Evolutionary conservation across 2,329 filamentous ascomycete genomes (phyloP), one percentile per base, ranked within the genome.

Genomic region (Diplodia sapinea): DNA sequence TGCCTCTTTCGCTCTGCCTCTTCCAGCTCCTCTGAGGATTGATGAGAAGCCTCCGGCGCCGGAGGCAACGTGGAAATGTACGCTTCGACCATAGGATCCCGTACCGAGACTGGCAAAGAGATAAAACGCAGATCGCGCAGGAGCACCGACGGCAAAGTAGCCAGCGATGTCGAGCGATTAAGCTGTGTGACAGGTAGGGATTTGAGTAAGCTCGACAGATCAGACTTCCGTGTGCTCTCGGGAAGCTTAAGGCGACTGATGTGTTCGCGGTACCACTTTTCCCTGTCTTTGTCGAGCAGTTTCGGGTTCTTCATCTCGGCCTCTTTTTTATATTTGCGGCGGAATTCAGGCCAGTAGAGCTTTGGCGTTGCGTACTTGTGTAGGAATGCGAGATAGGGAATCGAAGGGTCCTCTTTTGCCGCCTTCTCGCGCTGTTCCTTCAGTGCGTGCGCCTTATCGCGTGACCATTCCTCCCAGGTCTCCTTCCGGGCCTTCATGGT

Each of bases 331-430:
- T 88, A 95, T 76, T 97, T 99, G 40, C 95, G 86, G 73, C 92
- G 93, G 80, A 99, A 99, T 77, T 99, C 95, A 0, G 92, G 90
- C 95, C 95, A 99, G 83, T 96, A 99, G 1, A 99, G 85, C 80
- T 97, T 98, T 0, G 92, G 90, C 0, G 90, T 95, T 0, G 94
- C 94, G 72, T 93, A 87, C 59, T 90, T 87, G 70, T 94, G 88
- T 36, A 99, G 82, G 70, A 99, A 91, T 0, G 87, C 86, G 69
- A 98, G 81, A 77, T 96, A 99, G 0, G 90, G 88, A 71, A 97
- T 90, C 56, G 86, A 85, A 1, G 95, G 94, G 74, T 98, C 93
- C 70, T 88, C 87, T 81, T 92, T 94, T 78, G 91, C 90, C 75
- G 93, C 87, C 69, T 86, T 89, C 29, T 89, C 90, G 68, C 91